Evolutionary conservation across 305 asterid genomes (phyloP), one percentile per base, ranked within the genome.

Genomic region (Fraxinus sp.): DNA sequence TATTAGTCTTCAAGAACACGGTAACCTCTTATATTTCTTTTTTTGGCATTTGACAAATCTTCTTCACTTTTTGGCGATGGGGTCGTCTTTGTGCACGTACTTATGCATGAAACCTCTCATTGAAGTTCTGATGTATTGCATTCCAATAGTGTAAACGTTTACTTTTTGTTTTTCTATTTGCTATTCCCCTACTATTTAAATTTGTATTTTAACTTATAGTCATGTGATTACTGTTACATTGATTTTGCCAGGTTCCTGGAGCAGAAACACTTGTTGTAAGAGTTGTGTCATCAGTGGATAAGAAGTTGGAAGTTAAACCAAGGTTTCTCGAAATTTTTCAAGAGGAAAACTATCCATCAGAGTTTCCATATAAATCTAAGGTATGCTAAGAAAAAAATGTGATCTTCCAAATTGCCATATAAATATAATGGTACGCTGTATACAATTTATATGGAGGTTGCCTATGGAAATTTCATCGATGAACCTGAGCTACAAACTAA

Each of bases 251-350:
- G 99, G 91, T 97, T 86, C 97, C 98, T 6, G 99, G 98, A 84
- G 99, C 94, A 76, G 98, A 97, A 22, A 88, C 97, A 76, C 99
- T 97, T 86, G 98, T 97, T 82, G 91, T 97, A 30, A 89, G 99
- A 88, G 97, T 97, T 82, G 99, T 97, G 30, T 97, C 98, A 81
- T 94, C 98, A 41, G 98, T 97, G 86, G 98, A 97, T 94, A 97
- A 97, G 89, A 97, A 94, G 87, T 86, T 94, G 91, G 98, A 97
- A 82, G 98, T 97, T 32, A 97, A 94, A 79, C 91, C 97, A 77
- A 92, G 94, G 78, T 92, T 94, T 88, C 97, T 91, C 76, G 98
- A 97, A 82, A 94, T 93, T 81, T 93, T 93, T 84, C 92, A 91
- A 85, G 99, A 92, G 90, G 95, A 97, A 76, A 94, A 92, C 82